phyloP scores from a whole-genome alignment of 345 rosid genomes.

The Pugionium cornutum region DNA sequence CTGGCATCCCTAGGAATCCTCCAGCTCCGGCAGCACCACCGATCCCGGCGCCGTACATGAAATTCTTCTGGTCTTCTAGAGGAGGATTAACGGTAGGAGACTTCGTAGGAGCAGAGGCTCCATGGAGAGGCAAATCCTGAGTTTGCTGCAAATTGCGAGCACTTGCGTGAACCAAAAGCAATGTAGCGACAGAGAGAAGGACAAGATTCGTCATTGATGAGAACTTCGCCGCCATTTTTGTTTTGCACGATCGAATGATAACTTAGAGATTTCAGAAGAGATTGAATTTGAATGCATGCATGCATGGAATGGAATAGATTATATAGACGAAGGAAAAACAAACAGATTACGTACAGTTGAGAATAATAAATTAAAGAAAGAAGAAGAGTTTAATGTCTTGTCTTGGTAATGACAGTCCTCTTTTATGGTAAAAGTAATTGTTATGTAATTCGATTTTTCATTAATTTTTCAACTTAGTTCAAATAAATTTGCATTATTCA shows the following conservation, averaged over 20 bases:
- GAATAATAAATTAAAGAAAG: conserved; percentile 23
- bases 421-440: conserved; percentile 17
- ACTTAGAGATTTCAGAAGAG: not conserved
- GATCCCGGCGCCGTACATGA: conserved; percentile 4
- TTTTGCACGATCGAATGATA: not conserved
- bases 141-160: conserved; percentile 34
- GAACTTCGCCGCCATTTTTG: conserved; percentile 19
- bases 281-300: conserved; percentile 4
- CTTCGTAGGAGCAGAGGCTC: conserved; percentile 23
- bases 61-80: conserved; percentile 33
- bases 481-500: too few species aligned
- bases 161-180: conserved; percentile 32
- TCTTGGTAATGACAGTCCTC: conserved; percentile 32
- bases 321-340: conserved; percentile 21
- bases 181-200: conserved; percentile 16
- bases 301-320: conserved; percentile 19
- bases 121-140: conserved; percentile 27
- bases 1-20: conserved; percentile 41
- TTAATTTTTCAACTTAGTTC: too few species aligned
- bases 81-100: conserved; percentile 10
- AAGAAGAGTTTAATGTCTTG: conserved; percentile 22
- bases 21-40: conserved; percentile 42
- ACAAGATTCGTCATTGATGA: conserved; percentile 22
- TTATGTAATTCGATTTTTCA: not conserved
- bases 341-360: conserved; percentile 24